Evolutionary conservation across 1,284 basidiomycete species (phyloP).

Genomic region (Microbotryum intermedium): DNA sequence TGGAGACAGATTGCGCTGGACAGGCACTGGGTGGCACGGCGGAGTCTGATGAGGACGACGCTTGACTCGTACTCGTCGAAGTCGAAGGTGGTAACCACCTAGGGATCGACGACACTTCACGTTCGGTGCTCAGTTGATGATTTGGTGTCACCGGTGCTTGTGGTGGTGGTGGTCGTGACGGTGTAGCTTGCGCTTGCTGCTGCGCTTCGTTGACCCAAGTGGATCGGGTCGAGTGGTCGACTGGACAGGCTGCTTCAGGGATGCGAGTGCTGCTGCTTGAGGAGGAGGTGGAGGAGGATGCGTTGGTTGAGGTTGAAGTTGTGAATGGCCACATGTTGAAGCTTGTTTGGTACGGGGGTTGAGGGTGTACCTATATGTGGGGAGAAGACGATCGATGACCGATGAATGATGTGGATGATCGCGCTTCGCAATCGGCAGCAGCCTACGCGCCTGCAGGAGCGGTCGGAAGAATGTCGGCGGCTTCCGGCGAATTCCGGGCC

Average conservation of each 20-base stretch:
- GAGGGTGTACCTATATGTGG: background rate
- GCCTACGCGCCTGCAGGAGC: no score
- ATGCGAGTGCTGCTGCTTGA: background rate
- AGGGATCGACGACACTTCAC: conserved; percentile 84
- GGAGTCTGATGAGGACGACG: background rate
- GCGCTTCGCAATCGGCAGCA: background rate
- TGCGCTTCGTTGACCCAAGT: conserved; percentile 37
- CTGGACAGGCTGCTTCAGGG: conserved; percentile 28
- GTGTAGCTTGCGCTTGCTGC: conserved; percentile 34
- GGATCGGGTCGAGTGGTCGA: conserved; percentile 40
- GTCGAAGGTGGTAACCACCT: conserved; percentile 39
- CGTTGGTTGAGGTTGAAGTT: background rate
- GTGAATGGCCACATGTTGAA: conserved; percentile 12
- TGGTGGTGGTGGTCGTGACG: conserved; percentile 20
- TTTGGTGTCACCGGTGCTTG: conserved; percentile 32
- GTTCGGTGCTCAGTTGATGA: conserved; percentile 43
- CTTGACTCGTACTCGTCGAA: conserved; percentile 1
- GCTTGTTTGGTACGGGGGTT: background rate
- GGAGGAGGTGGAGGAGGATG: background rate
- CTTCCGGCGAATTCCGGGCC: no score
- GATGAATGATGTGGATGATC: background rate
- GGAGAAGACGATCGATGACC: background rate
- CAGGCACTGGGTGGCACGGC: conserved; percentile 16
- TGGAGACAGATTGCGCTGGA: conserved; percentile 7
- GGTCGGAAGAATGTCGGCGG: no score